Percentiles rank a stretch among this genome's conserved stretches.
Evolutionary conservation across 148 eudicot species (phyloP).

Genomic region (Persicaria maculosa): DNA sequence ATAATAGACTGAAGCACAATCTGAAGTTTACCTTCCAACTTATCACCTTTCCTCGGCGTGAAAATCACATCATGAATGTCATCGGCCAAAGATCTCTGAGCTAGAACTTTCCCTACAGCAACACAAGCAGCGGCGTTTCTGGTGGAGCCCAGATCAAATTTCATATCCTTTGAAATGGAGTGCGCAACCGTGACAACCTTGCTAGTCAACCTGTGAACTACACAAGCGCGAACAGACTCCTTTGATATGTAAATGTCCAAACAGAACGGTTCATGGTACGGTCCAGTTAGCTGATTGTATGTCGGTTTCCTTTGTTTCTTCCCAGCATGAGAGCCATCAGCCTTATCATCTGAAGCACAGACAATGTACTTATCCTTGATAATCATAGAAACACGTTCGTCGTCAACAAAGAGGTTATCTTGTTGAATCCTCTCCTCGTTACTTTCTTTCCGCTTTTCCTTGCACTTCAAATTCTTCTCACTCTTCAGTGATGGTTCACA

Average conservation of each 20-base stretch:
- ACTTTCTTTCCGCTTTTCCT: constrained; percentile 18
- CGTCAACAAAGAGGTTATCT: constrained; percentile 11
- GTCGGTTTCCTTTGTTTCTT: constrained; percentile 64
- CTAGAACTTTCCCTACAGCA: constrained; percentile 66
- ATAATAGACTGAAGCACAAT: constrained; percentile 58
- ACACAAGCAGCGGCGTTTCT: constrained; percentile 56
- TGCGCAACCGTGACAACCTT: constrained; percentile 89
- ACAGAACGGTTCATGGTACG: constrained; percentile 93
- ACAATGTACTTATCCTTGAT: constrained; percentile 27
- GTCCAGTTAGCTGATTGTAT: constrained; percentile 79
- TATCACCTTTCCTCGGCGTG: constrained; percentile 75
- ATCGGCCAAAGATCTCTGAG: constrained; percentile 76
- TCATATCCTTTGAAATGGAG: constrained; percentile 92
- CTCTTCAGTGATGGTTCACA: constrained; percentile 10
- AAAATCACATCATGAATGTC: constrained; percentile 77
- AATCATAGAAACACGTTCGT: constrained; percentile 19
- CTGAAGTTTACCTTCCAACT: constrained; percentile 70
- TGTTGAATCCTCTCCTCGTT: constrained; percentile 15
- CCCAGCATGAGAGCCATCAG: constrained; percentile 16
- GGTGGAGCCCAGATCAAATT: constrained; percentile 61
- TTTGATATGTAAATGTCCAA: constrained; percentile 68
- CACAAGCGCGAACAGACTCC: constrained; percentile 83
- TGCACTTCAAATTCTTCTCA: constrained; percentile 22
- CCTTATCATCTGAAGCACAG: constrained; percentile 15
- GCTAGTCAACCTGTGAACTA: constrained; percentile 86